These are phyloP conservation scores for Macrolepiota dolichaula DNA, from an alignment of 768 basidiomycete genomes.

Conservation along the genomic window DNA sequence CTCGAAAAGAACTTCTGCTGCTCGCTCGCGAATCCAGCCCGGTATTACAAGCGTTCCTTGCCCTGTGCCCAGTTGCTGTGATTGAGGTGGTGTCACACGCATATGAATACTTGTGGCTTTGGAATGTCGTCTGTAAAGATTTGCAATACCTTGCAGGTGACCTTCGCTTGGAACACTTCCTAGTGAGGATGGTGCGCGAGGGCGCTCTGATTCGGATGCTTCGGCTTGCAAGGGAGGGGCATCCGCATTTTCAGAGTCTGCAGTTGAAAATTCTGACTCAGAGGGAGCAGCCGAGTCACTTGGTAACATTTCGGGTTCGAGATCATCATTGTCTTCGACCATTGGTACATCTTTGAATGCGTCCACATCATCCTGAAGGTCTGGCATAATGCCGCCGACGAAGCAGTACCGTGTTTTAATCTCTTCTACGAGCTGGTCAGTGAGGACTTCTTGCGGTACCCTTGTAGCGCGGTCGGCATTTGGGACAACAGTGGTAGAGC, in stretches of 20 bases:
- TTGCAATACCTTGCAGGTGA: slow-evolving; percentile 62
- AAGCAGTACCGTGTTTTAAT: slow-evolving; percentile 90
- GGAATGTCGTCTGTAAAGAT: slow-evolving; percentile 72
- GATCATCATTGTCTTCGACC: slow-evolving; percentile 27
- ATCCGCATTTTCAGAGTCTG: slow-evolving; percentile 29
- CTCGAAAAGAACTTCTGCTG: slow-evolving; percentile 88
- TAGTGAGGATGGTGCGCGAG: slow-evolving; percentile 29
- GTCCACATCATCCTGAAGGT: slow-evolving; percentile 15
- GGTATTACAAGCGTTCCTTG: slow-evolving; percentile 81
- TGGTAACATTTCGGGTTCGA: slow-evolving; percentile 38
- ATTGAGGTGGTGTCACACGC: slow-evolving; percentile 61
- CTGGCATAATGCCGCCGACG: slow-evolving; percentile 63
- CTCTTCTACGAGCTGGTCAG: slow-evolving; percentile 80
- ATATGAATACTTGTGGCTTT: slow-evolving; percentile 73
- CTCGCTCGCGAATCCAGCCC: slow-evolving; percentile 93
- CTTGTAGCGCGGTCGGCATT: slow-evolving; percentile 57
- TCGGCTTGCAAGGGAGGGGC: slow-evolving; percentile 35
- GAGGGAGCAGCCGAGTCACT: slow-evolving; percentile 13
- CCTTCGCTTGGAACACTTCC: slow-evolving; percentile 38
- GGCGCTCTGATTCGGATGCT: slow-evolving; percentile 58
- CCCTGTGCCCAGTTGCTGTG: slow-evolving; percentile 65
- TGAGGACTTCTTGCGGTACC: slow-evolving; percentile 78
- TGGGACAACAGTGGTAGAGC: slow-evolving; percentile 60
- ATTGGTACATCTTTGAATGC: slow-evolving; percentile 24
- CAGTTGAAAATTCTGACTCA: slow-evolving; percentile 24